Conservation (phyloP, 2,329 filamentous ascomycete genomes). For the Fusarium chuoi region DNA sequence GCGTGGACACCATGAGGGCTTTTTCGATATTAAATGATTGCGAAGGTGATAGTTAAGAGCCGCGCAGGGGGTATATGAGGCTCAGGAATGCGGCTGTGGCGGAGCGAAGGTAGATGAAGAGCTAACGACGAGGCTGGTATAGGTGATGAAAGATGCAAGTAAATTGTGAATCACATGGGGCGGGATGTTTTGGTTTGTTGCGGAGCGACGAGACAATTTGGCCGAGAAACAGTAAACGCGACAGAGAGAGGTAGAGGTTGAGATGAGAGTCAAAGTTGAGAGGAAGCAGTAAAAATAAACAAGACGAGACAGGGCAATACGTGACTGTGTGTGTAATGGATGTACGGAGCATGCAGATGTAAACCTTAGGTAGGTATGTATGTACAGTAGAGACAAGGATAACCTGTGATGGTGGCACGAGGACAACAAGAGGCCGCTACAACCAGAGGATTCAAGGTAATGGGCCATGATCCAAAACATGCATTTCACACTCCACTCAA, state of each 20-base stretch:
- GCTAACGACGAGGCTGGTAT: constrained; percentile 30
- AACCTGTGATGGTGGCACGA: constrained; percentile 31
- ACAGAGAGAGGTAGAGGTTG: constrained; percentile 1
- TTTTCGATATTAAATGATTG: constrained; percentile 9
- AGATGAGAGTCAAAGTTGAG: not conserved
- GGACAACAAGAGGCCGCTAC: constrained; percentile 25
- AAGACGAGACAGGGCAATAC: constrained; percentile 4
- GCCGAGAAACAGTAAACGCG: not conserved
- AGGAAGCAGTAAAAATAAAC: constrained; percentile 16
- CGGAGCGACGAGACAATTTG: constrained; percentile 31
- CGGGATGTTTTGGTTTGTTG: constrained; percentile 37
- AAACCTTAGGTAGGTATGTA: not conserved
- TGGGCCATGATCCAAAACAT: constrained; percentile 27
- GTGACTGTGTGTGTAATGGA: constrained; percentile 5
- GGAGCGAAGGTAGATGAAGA: constrained; percentile 24
- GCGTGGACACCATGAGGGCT: constrained; percentile 70
- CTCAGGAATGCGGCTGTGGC: constrained; percentile 22
- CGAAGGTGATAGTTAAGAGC: constrained; percentile 9
- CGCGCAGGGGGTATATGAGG: constrained; percentile 15
- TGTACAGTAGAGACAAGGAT: constrained; percentile 19
- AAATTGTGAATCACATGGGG: constrained; percentile 41
- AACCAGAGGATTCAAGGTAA: constrained; percentile 28
- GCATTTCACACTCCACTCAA: constrained; percentile 12
- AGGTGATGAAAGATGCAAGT: constrained; percentile 1
- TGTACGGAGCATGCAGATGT: not conserved